A percentile compares a stretch with the other conserved stretches of the same genome.
Conservation (phyloP, 202 grass and related monocot genomes). For the Panicum virgatum region DNA sequence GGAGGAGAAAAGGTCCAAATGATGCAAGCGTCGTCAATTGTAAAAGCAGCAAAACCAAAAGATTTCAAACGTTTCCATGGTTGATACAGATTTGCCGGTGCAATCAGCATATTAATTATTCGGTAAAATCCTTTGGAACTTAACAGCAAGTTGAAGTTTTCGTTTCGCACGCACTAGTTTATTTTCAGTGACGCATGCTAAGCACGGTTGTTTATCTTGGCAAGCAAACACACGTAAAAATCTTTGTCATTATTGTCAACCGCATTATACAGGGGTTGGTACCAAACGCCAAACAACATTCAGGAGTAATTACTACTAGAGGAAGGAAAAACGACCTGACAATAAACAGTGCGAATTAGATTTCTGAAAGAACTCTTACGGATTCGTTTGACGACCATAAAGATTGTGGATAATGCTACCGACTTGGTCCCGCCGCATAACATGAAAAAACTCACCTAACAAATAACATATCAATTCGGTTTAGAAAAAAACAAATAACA, state of each 20-base stretch:
- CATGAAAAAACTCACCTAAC: too few species aligned
- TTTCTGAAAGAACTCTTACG: background rate
- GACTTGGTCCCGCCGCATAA: too few species aligned
- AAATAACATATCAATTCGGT: too few species aligned
- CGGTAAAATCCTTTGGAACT: background rate
- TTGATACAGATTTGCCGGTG: background rate
- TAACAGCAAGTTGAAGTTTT: background rate
- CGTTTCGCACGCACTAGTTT: background rate
- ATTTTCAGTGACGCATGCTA: constrained; percentile 13
- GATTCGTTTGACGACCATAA: background rate
- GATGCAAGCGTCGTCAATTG: background rate
- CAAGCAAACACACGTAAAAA: background rate
- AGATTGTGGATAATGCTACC: background rate
- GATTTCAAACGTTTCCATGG: background rate
- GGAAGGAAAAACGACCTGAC: background rate
- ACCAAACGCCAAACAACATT: background rate
- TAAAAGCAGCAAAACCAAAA: background rate
- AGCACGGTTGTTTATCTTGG: background rate
- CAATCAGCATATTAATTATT: background rate
- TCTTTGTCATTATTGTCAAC: background rate
- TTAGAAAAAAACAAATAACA: too few species aligned
- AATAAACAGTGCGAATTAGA: background rate
- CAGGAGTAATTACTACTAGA: background rate
- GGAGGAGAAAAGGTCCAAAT: too few species aligned
- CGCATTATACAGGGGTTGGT: background rate